Conservation (phyloP, 805 yeast genomes). For the Crinitomyces ghanaensis region DNA sequence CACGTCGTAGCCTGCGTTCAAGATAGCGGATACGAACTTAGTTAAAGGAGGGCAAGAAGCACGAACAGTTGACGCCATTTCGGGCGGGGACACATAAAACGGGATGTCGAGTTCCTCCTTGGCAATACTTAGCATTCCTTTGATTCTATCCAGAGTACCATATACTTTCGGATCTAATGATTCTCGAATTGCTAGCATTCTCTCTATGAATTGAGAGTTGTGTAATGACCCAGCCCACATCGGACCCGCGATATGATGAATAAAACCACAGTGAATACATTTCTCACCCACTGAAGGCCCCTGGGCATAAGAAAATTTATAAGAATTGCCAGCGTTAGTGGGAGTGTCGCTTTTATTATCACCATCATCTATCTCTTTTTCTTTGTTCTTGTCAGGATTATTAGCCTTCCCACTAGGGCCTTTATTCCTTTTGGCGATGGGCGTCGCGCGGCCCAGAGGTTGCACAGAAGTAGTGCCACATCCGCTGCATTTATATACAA, state of each 20-base stretch:
- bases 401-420: too few species aligned
- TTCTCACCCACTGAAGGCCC: conserved; percentile 44
- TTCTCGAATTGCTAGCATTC: conserved; percentile 44
- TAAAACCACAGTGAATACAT: conserved; percentile 61
- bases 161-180: conserved; percentile 45
- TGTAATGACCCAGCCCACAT: conserved; percentile 88
- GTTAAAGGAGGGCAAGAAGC: conserved; percentile 75
- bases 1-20: conserved; percentile 71
- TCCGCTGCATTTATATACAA: conserved; percentile 75
- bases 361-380: too few species aligned
- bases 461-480: conserved; percentile 68
- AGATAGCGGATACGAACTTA: conserved; percentile 62
- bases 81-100: conserved; percentile 75
- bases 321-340: too few species aligned
- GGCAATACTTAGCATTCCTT: conserved; percentile 89
- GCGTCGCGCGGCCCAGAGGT: conserved; percentile 51
- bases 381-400: too few species aligned
- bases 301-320: conserved; percentile 41
- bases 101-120: conserved; percentile 56
- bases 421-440: too few species aligned
- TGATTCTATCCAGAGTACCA: conserved; percentile 72
- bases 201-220: conserved; percentile 51
- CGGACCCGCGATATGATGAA: conserved; percentile 83
- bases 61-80: conserved; percentile 61
- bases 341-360: too few species aligned